Conservation (phyloP, 495 filamentous ascomycete species). For the Trichocladium uniseriatum region DNA sequence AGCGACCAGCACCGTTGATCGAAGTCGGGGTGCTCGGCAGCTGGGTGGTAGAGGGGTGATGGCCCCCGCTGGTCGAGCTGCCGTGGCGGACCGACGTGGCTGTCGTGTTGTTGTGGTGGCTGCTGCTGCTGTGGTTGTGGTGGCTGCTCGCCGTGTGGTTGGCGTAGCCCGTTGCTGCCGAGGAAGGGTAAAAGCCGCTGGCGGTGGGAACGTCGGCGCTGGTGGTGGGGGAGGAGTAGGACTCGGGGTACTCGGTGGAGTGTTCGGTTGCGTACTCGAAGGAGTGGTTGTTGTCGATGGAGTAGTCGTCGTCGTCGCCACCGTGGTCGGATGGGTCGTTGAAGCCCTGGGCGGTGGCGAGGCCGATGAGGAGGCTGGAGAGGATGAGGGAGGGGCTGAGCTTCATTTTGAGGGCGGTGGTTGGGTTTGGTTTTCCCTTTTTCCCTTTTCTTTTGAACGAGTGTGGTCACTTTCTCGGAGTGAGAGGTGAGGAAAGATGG, state of each 20-base stretch:
- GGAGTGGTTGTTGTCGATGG: background rate
- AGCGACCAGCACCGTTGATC: constrained; percentile 2
- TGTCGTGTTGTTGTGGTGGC: background rate
- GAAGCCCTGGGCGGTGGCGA: constrained; percentile 6
- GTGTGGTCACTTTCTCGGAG: too few relatives aligned
- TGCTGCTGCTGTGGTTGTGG: too few relatives aligned
- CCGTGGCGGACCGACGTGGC: background rate
- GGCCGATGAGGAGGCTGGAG: constrained; percentile 14
- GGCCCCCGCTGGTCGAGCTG: background rate
- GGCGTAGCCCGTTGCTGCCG: background rate
- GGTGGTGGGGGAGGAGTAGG: background rate
- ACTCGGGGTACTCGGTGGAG: background rate
- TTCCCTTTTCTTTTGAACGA: too few relatives aligned
- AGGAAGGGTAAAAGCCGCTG: background rate
- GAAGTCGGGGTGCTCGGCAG: background rate
- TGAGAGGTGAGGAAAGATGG: too few relatives aligned
- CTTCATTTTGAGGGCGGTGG: constrained; percentile 20
- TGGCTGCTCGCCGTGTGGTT: background rate
- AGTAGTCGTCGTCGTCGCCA: background rate
- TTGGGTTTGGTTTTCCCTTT: too few relatives aligned
- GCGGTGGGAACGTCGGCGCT: background rate
- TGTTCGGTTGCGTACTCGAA: background rate
- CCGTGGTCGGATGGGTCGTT: background rate
- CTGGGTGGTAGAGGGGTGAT: background rate
- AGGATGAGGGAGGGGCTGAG: constrained; percentile 19